Evolutionary conservation across 495 filamentous ascomycete species (phyloP).

Genomic region (Aspergillus olivimuriae): DNA sequence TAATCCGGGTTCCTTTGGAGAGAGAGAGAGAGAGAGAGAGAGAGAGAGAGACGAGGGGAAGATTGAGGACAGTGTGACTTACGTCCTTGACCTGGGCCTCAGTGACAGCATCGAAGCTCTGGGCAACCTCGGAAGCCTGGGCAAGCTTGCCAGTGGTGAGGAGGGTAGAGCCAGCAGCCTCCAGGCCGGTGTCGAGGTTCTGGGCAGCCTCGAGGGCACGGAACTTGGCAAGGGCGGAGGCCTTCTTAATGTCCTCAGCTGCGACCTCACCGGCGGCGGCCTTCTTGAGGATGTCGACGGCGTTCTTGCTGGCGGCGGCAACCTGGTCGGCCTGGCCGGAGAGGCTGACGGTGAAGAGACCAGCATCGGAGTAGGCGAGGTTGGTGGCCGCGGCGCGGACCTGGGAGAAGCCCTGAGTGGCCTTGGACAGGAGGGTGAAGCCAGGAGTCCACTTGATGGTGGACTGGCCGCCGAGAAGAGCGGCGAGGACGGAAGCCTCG

Average conservation of each 20-base stretch:
- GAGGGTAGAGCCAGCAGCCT: conserved; percentile 68
- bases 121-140: conserved; percentile 75
- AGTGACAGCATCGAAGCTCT: conserved; percentile 73
- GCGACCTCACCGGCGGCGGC: conserved; percentile 66
- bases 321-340: conserved; percentile 65
- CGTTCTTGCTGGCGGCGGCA: conserved; percentile 50
- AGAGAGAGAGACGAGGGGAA: too few relatives aligned
- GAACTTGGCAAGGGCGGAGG: conserved; percentile 89
- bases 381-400: conserved; percentile 65
- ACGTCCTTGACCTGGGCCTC: conserved; percentile 82
- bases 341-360: conserved; percentile 77
- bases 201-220: conserved; percentile 80
- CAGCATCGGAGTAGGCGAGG: conserved; percentile 87
- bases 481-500: conserved; percentile 80
- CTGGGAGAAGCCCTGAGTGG: conserved; percentile 56
- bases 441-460: conserved; percentile 94
- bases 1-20: conserved; percentile 8
- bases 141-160: conserved; percentile 76
- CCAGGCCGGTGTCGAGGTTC: conserved; percentile 57
- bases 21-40: too few relatives aligned
- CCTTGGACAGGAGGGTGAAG: conserved; percentile 82
- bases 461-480: conserved; percentile 83
- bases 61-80: conserved; percentile 33
- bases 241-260: conserved; percentile 86
- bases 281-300: conserved; percentile 73